Evolutionary conservation across 768 basidiomycete genomes (phyloP), one percentile per base, ranked within the genome.

Genomic region (Clathrus columnatus): DNA sequence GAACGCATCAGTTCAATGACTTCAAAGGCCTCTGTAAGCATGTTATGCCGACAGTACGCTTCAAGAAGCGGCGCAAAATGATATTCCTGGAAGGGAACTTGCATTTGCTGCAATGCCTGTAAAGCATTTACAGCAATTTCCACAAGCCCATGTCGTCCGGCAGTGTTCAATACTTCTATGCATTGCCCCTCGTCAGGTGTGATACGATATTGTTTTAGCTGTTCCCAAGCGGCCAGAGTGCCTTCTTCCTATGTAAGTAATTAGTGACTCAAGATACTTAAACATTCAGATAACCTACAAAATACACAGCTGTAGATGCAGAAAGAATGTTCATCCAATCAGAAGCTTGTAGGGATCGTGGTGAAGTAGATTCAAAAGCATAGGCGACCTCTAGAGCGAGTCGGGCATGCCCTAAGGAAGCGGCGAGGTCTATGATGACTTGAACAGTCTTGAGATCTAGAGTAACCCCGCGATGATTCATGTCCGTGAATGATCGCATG

Each of bases 51-150:
- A 66, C 79, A 80, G 62, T 85, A 82, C 0, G 89, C 82, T 63
- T 91, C 86, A 27, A 93, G 71, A 20, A 92, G 68, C 2, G 89
- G 81, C 0, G 86, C 80, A 61, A 89, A 81, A 64, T 94, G 91
- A 62, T 85, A 69, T 64, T 92, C 91, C 62, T 74, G 64, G 69
- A 78, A 74, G 46, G 72, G 64, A 14, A 80, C 67, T 16, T 76
- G 74, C 7, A 78, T 67, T 8, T 59, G 50, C 45, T 78, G 74
- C 36, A 94, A 70, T 6, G 76, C 69, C 1, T 75, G 78, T 42
- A 92, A 69, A 26, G 78, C 85, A 42, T 83, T 81, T 14, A 78
- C 71, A 21, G 84, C 89, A 0, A 93, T 74, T 46, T 81, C 78
- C 5, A 85, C 78, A 29, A 81, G 70, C n/a, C 87, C 89, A 58